phyloP scores from a whole-genome alignment of 306 rosid genomes.

The Gillenia trifoliata region DNA sequence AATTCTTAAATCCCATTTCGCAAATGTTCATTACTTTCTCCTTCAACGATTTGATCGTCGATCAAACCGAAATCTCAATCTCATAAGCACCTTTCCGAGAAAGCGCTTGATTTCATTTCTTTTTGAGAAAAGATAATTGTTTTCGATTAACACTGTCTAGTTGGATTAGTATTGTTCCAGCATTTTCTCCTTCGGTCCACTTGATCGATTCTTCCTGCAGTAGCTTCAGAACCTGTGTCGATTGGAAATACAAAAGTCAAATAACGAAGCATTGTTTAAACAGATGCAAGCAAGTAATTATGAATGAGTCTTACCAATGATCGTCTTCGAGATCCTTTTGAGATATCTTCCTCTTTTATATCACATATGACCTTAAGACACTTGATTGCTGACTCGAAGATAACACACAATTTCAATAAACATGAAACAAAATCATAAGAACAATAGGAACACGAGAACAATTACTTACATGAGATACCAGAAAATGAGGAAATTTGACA shows the following conservation, averaged over 20 bases:
- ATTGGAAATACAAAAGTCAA: neutral
- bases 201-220: conserved; percentile 61
- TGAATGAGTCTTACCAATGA: conserved; percentile 36
- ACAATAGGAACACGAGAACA: neutral
- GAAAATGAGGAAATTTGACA: conserved; percentile 59
- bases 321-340: conserved; percentile 49
- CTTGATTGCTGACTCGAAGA: conserved; percentile 52
- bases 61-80: neutral
- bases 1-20: neutral
- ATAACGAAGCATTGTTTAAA: neutral
- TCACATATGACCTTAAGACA: conserved; percentile 65
- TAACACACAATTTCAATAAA: conserved; percentile 3
- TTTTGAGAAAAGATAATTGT: conserved; percentile 37
- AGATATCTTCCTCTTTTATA: conserved; percentile 36
- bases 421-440: neutral
- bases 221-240: conserved; percentile 51
- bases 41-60: neutral
- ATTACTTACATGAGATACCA: conserved; percentile 59
- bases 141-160: conserved; percentile 43
- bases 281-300: neutral
- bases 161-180: conserved; percentile 49
- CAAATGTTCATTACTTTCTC: neutral
- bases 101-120: conserved; percentile 15
- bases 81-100: neutral
- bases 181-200: conserved; percentile 63